A percentile compares a stretch with the other conserved stretches of the same genome.
These are phyloP conservation scores for Aristolochia californica DNA, from an alignment of 164 flowering plant species.

Conservation along the genomic window DNA sequence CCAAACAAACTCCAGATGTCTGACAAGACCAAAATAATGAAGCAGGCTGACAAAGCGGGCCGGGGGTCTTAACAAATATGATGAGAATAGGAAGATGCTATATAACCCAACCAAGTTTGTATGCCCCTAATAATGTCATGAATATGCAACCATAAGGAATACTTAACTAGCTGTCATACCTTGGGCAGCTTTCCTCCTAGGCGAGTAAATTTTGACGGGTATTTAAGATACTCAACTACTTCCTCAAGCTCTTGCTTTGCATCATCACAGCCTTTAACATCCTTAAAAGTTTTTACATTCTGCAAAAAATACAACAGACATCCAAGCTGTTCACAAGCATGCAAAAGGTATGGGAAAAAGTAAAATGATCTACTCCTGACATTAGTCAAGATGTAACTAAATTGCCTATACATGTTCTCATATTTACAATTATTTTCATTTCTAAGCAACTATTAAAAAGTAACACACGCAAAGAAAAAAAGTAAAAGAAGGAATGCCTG, in stretches of 20 bases:
- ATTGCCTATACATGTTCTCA: neutral
- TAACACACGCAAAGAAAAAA: neutral
- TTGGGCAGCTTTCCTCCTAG: conserved; percentile 97
- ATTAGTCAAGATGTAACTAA: neutral
- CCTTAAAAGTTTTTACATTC: conserved; percentile 98
- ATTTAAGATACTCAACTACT: conserved; percentile 91
- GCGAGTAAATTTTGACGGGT: conserved; percentile 88
- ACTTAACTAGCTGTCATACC: conserved; percentile 31
- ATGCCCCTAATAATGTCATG: no score
- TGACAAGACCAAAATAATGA: no score
- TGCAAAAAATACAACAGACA: conserved; percentile 20
- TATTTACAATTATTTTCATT: no score
- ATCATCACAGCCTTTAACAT: conserved; percentile 99
- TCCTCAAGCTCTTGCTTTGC: conserved; percentile 99
- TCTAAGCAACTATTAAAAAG: no score
- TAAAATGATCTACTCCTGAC: no score
- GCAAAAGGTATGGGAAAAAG: no score
- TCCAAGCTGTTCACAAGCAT: no score
- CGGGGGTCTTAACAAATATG: no score
- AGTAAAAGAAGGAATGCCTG: neutral
- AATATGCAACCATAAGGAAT: neutral
- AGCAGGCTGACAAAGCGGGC: no score
- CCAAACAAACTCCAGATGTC: no score
- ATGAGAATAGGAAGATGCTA: no score
- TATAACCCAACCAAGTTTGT: no score